Percentiles rank a stretch among this genome's conserved stretches.
Conservation (phyloP, 2,329 filamentous ascomycete genomes). For the Penicillium digitatum region DNA sequence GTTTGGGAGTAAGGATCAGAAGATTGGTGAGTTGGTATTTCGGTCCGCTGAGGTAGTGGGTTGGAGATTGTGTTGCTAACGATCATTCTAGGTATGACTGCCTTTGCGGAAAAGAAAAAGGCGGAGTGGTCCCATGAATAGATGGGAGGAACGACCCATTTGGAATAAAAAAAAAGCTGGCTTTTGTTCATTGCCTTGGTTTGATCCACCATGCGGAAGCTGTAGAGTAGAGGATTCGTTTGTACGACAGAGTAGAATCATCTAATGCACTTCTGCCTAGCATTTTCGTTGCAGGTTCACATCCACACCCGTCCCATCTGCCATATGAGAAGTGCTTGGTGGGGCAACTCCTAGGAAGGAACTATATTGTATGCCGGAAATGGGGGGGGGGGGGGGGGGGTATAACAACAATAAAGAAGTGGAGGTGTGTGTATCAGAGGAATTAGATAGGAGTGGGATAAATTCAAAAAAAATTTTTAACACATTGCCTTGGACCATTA, state of each 20-base stretch:
- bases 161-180: neutral
- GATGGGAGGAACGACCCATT: neutral
- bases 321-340: slow-evolving; percentile 46
- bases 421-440: neutral
- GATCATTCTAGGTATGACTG: slow-evolving; percentile 62
- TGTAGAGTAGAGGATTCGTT: slow-evolving; percentile 2
- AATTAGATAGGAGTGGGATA: neutral
- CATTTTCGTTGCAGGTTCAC: slow-evolving; percentile 8
- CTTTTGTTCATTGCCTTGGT: neutral
- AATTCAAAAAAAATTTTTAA: no score
- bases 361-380: no score
- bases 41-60: neutral
- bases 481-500: neutral
- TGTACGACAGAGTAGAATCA: neutral
- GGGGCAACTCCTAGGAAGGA: slow-evolving; percentile 34
- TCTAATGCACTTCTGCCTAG: slow-evolving; percentile 3
- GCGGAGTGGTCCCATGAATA: slow-evolving; percentile 82
- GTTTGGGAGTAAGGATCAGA: slow-evolving; percentile 95
- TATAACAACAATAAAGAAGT: no score
- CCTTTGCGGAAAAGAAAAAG: slow-evolving; percentile 93
- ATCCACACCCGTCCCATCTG: slow-evolving; percentile 5
- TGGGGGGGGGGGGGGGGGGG: no score
- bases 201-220: slow-evolving; percentile 1
- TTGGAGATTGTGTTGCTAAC: slow-evolving; percentile 9
- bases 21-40: slow-evolving; percentile 63